These are phyloP conservation scores for Mediolabrus comicus DNA, from an alignment of 108 stramenopile species.

Conservation along the genomic window DNA sequence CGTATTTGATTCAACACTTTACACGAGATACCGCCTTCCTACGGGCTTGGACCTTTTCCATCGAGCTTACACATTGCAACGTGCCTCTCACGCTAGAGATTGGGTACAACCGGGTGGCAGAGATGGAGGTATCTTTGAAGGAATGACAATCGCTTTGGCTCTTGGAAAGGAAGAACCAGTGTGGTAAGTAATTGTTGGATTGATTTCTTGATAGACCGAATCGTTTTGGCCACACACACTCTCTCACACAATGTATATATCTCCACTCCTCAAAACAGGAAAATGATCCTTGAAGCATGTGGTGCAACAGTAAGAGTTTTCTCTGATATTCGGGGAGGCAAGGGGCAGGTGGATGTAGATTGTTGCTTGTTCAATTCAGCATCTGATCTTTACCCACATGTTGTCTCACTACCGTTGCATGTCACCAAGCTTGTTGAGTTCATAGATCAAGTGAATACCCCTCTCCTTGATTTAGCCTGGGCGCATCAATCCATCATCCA, in stretches of 20 bases:
- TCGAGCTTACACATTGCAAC: conserved; percentile 21
- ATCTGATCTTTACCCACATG: conserved; percentile 25
- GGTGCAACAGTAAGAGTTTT: conserved; percentile 25
- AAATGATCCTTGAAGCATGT: conserved; percentile 15
- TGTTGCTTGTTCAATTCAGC: conserved; percentile 29
- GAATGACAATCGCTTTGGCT: conserved; percentile 37
- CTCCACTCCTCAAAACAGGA: conserved; percentile 6
- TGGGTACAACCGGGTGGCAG: conserved; percentile 38
- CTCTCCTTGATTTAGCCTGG: conserved; percentile 39
- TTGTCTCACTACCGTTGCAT: conserved; percentile 18
- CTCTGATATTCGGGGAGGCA: conserved; percentile 4
- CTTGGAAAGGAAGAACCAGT: conserved; percentile 14
- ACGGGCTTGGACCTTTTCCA: conserved; percentile 32
- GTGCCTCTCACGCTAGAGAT: conserved; percentile 34
- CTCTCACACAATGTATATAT: too few species aligned
- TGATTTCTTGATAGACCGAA: background rate
- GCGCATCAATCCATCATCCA: conserved; percentile 45
- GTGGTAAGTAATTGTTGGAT: conserved; percentile 19
- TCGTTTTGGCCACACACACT: too few species aligned
- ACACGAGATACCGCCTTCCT: conserved; percentile 32
- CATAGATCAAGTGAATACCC: conserved; percentile 10
- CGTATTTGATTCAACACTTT: conserved; percentile 33
- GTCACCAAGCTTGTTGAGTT: conserved; percentile 26
- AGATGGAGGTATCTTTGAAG: conserved; percentile 22
- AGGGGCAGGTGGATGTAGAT: conserved; percentile 15